Percentiles rank a stretch among this genome's conserved stretches.
Evolutionary conservation across 2,329 filamentous ascomycete genomes (phyloP).

Genomic region (Colletotrichum euphorbiae): DNA sequence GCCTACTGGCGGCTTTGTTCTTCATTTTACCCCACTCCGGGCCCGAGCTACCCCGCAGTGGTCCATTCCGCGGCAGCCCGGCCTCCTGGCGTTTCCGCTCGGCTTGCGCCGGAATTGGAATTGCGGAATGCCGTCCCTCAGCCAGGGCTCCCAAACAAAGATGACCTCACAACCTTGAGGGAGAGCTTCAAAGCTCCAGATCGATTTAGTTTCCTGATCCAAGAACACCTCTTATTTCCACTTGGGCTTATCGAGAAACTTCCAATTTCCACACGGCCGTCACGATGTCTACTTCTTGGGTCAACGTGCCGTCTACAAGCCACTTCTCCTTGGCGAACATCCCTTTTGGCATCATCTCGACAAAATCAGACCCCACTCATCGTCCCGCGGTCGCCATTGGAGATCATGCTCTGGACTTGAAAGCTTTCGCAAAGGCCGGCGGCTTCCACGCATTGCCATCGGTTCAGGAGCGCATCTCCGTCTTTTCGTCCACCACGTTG

Average conservation of each 20-base stretch:
- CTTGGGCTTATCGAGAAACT: neutral
- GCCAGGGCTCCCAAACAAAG: slow-evolving; percentile 15
- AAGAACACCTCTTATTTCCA: neutral
- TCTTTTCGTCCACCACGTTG: slow-evolving; percentile 63
- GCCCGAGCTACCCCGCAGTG: slow-evolving; percentile 32
- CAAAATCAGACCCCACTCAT: slow-evolving; percentile 63
- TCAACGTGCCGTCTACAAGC: slow-evolving; percentile 49
- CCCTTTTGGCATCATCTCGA: slow-evolving; percentile 85
- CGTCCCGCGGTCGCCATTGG: slow-evolving; percentile 80
- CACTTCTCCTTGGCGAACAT: slow-evolving; percentile 83
- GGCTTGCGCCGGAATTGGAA: slow-evolving; percentile 42
- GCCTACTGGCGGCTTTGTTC: slow-evolving; percentile 35
- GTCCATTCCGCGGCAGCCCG: slow-evolving; percentile 33
- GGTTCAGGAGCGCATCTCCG: slow-evolving; percentile 43
- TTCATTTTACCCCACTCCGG: slow-evolving; percentile 20
- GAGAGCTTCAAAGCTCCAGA: slow-evolving; percentile 19
- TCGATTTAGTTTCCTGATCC: neutral
- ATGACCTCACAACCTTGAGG: slow-evolving; percentile 18
- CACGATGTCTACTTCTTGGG: slow-evolving; percentile 42
- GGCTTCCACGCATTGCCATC: slow-evolving; percentile 53
- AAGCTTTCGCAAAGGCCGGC: slow-evolving; percentile 63
- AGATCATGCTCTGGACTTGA: slow-evolving; percentile 76
- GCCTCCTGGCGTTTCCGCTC: slow-evolving; percentile 36
- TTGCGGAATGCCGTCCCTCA: slow-evolving; percentile 27
- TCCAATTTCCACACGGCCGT: neutral